phyloP scores from a whole-genome alignment of 1,139 yeast genomes.

The Yamadazyma diddensiae region DNA sequence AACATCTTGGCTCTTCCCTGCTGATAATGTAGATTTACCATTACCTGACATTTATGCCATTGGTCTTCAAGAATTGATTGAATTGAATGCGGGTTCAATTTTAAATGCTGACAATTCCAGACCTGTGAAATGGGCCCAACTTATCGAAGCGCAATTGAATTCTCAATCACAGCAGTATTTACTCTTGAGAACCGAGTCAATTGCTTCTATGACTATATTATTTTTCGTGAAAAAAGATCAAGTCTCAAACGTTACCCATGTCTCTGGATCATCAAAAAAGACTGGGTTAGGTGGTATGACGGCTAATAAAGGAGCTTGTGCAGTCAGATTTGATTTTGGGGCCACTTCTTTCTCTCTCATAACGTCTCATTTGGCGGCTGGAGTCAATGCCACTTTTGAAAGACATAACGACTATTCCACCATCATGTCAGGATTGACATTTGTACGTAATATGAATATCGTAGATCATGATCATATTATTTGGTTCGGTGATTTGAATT shows the following conservation, averaged over 20 bases:
- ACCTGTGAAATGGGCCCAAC: constrained; percentile 61
- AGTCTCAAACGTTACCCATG: constrained; percentile 62
- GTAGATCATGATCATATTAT: constrained; percentile 82
- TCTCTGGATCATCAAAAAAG: constrained; percentile 78
- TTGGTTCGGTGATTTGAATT: constrained; percentile 97
- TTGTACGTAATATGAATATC: constrained; percentile 66
- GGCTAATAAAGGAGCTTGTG: constrained; percentile 91
- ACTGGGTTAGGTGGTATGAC: constrained; percentile 92
- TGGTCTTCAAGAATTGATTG: constrained; percentile 93
- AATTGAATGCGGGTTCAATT: constrained; percentile 81
- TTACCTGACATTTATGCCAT: constrained; percentile 74
- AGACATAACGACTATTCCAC: constrained; percentile 86
- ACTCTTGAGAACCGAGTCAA: constrained; percentile 41
- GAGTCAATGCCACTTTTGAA: constrained; percentile 77
- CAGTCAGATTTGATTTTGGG: constrained; percentile 74
- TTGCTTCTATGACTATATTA: constrained; percentile 43
- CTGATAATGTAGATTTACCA: constrained; percentile 41
- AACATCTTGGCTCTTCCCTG: constrained; percentile 80
- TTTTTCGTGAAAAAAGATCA: constrained; percentile 42
- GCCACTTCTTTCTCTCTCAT: constrained; percentile 77
- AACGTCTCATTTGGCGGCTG: constrained; percentile 96
- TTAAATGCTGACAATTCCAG: constrained; percentile 65
- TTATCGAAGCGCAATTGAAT: constrained; percentile 56
- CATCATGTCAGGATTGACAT: constrained; percentile 71
- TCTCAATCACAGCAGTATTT: constrained; percentile 34